phyloP scores from a whole-genome alignment of 306 rosid genomes.

The Styphnolobium japonicum region DNA sequence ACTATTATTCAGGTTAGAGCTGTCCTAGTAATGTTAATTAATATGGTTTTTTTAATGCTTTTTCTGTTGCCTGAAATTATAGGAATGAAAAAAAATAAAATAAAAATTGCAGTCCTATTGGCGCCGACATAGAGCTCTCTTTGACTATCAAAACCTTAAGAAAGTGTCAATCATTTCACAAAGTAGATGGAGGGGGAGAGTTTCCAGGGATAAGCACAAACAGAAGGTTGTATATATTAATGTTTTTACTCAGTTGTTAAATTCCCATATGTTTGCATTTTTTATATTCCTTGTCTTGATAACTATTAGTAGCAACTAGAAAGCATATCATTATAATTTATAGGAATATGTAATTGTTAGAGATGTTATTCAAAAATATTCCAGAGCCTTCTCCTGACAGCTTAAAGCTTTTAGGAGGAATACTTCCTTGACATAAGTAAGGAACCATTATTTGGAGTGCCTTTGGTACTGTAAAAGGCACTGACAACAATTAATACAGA shows the following conservation, averaged over 20 bases:
- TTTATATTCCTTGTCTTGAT: not conserved
- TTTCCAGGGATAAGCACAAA: slow-evolving; percentile 31
- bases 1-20: slow-evolving; percentile 56
- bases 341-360: slow-evolving; percentile 5
- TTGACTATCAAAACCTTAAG: slow-evolving; percentile 43
- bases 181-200: slow-evolving; percentile 28
- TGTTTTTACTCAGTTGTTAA: slow-evolving; percentile 5
- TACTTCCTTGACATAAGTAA: not conserved
- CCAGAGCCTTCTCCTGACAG: not conserved
- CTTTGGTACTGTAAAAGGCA: slow-evolving; percentile 11
- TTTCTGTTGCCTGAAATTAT: slow-evolving; percentile 26
- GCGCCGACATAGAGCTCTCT: slow-evolving; percentile 44
- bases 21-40: slow-evolving; percentile 17
- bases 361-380: slow-evolving; percentile 8
- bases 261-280: slow-evolving; percentile 9
- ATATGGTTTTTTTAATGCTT: not conserved
- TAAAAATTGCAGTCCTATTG: slow-evolving; percentile 46
- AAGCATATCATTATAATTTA: too few relatives aligned
- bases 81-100: slow-evolving; percentile 14
- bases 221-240: slow-evolving; percentile 31
- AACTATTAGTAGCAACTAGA: slow-evolving; percentile 1
- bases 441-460: slow-evolving; percentile 10
- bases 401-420: slow-evolving; percentile 17
- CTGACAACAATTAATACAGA: slow-evolving; percentile 1
- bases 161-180: slow-evolving; percentile 37